These are phyloP conservation scores for Irpex sp. DNA, from an alignment of 1,284 basidiomycete species.

Conservation along the genomic window DNA sequence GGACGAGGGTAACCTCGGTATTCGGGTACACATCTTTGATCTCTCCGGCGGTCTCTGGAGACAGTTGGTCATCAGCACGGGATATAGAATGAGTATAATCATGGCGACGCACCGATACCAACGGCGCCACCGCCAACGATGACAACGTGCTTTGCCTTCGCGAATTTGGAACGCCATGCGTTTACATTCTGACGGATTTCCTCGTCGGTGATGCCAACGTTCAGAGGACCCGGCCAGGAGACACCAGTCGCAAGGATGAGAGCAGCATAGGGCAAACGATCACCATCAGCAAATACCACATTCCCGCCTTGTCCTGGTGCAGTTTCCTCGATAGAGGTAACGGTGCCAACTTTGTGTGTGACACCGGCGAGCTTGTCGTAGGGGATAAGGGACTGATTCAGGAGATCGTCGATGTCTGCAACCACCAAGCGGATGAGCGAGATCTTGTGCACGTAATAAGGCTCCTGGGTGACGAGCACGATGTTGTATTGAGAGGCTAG, in stretches of 20 bases:
- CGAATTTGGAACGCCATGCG: conserved; percentile 43
- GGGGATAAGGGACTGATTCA: conserved; percentile 32
- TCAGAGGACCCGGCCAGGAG: conserved; percentile 47
- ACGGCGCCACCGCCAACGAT: conserved; percentile 64
- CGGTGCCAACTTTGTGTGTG: conserved; percentile 39
- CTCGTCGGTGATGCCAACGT: conserved; percentile 39
- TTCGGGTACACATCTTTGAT: conserved; percentile 49
- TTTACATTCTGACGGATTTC: conserved; percentile 37
- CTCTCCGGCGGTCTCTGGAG: conserved; percentile 53
- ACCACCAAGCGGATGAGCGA: conserved; percentile 32
- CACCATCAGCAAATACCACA: conserved; percentile 44
- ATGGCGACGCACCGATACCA: conserved; percentile 44
- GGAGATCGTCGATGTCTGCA: conserved; percentile 28
- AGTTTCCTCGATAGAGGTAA: conserved; percentile 39
- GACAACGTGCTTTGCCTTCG: conserved; percentile 45
- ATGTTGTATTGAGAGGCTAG: conserved; percentile 29
- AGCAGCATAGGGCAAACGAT: conserved; percentile 44
- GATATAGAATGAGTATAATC: not conserved
- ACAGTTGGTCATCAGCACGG: not conserved
- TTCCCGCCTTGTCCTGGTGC: conserved; percentile 35
- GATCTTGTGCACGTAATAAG: conserved; percentile 31
- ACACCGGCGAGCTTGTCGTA: conserved; percentile 48
- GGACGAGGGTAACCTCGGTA: conserved; percentile 65
- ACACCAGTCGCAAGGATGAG: conserved; percentile 59
- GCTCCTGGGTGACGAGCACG: conserved; percentile 31